phyloP scores from a whole-genome alignment of 2,329 filamentous ascomycete species.

The Cladosporium cucumerinum region DNA sequence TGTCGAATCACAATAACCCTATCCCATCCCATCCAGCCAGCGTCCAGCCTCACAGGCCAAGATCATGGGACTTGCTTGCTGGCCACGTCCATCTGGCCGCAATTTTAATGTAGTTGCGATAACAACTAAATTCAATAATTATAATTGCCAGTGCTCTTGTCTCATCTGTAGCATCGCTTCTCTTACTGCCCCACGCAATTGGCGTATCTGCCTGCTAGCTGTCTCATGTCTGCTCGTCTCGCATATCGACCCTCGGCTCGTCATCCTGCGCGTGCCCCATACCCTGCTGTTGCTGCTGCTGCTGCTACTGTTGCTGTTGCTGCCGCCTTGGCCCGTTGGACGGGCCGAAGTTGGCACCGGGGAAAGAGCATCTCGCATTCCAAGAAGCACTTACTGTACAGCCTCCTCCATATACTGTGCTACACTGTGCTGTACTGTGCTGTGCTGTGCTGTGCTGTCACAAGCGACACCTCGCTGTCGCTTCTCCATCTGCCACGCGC shows the following conservation, averaged over 20 bases:
- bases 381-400: slow-evolving; percentile 7
- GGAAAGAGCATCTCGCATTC: slow-evolving; percentile 4
- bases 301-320: no score
- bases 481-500: not conserved
- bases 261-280: not conserved
- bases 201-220: not conserved
- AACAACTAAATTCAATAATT: not conserved
- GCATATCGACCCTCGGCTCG: not conserved
- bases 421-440: not conserved
- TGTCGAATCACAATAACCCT: slow-evolving; percentile 1
- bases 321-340: not conserved
- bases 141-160: not conserved
- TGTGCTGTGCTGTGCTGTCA: not conserved
- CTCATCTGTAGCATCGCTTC: not conserved
- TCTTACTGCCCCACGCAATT: not conserved
- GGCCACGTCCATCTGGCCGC: not conserved
- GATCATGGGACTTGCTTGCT: not conserved
- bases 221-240: not conserved
- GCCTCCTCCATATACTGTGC: slow-evolving; percentile 1
- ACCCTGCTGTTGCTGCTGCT: not conserved
- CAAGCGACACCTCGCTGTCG: not conserved
- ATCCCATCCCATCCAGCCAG: not conserved
- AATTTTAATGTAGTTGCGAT: not conserved
- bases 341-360: slow-evolving; percentile 1
- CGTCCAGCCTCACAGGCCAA: not conserved